A percentile compares a stretch with the other conserved stretches of the same genome.
These are phyloP conservation scores for Melanogaster broomeanus DNA, from an alignment of 768 basidiomycete genomes.

Conservation along the genomic window DNA sequence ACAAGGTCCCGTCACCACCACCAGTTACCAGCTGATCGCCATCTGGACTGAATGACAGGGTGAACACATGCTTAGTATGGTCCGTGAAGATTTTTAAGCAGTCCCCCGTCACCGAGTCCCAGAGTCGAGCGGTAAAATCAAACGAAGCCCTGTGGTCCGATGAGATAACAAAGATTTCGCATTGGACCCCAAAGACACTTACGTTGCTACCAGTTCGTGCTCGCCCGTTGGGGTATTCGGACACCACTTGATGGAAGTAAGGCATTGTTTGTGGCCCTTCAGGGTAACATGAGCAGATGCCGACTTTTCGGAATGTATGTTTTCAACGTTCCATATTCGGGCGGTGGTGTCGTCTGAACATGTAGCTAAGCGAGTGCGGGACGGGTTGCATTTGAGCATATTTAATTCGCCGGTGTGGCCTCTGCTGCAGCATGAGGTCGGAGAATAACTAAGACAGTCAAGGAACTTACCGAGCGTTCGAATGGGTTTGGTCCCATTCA, in stretches of 20 bases:
- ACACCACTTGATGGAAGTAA: constrained; percentile 73
- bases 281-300: constrained; percentile 38
- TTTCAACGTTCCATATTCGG: constrained; percentile 71
- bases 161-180: constrained; percentile 1
- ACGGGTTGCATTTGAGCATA: constrained; percentile 68
- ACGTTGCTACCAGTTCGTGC: constrained; percentile 75
- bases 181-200: constrained; percentile 28
- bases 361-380: constrained; percentile 69
- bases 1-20: constrained; percentile 75
- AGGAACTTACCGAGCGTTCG: constrained; percentile 59
- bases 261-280: constrained; percentile 63
- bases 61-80: constrained; percentile 72
- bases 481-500: constrained; percentile 54
- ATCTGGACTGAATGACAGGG: constrained; percentile 73
- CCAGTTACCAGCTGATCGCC: constrained; percentile 76
- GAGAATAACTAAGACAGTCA: neutral
- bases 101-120: constrained; percentile 78
- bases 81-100: constrained; percentile 73
- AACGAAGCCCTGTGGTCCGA: constrained; percentile 63
- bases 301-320: constrained; percentile 35
- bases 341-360: constrained; percentile 83
- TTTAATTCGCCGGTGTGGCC: constrained; percentile 81
- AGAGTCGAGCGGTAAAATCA: constrained; percentile 77
- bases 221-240: constrained; percentile 47
- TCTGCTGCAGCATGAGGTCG: constrained; percentile 35